Base-by-base conservation (phyloP, 345 rosid species). In the Eucalyptus curtisii region DNA sequence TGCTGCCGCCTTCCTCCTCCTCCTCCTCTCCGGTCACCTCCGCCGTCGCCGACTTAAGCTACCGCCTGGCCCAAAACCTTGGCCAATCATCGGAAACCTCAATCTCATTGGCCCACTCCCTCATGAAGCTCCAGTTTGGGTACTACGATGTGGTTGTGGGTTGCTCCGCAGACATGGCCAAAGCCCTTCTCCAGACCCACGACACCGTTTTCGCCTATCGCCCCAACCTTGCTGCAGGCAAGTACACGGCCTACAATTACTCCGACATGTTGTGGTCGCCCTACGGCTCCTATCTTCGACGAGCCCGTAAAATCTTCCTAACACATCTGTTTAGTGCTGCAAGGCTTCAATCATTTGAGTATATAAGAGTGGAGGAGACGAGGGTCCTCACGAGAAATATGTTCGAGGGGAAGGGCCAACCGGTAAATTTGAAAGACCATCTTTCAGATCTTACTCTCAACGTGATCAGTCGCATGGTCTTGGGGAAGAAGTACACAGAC, bases 61-160 rank as follows among this genome's bases (percentile, higher is more conserved):
- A 0, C 95, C 95, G 0, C 95, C 97, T 0, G 95, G 95, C 16
- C 96, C 97, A 5, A 59, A n/a, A 80, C 92, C 95, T 2, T 94
- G 96, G 96, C 95, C 97, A 5, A 89, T 94, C 24, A 92, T 95
- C 10, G 95, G 97, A 85, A 95, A 93, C 91, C 95, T 93, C 22
- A 87, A 93, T 90, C 94, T 94, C 44, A 92, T 95, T 4, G 93
- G 95, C 59, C 5, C 92, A 14, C 95, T 94, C 27, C 96, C 95
- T 59, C 66, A 33, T 95, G 96, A 92, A 92, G 1, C 93, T 95
- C 91, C 86, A 86, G 8, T 90, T 93, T 87, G 95, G 95, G 31
- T 92, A 94, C 22, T 89, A 59, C 88, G 92, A 93, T 0, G 92
- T 95, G 10, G 52, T 93, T 1, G 95, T 94, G 4, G 95, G 88